Evolutionary conservation across 2,329 filamentous ascomycete genomes (phyloP).

Genomic region (Fusarium sp.): DNA sequence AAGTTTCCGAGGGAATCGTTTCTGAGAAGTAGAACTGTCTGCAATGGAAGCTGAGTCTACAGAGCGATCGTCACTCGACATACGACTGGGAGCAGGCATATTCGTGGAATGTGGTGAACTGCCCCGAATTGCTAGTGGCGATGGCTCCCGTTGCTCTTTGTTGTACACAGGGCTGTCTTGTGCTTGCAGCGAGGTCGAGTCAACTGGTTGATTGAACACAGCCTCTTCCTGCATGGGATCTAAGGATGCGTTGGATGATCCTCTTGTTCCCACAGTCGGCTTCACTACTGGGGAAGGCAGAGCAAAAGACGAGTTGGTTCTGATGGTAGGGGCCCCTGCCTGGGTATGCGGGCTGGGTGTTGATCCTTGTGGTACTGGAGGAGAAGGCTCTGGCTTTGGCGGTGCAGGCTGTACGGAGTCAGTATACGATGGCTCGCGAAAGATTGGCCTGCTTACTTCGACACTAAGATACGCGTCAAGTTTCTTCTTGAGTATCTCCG

Average conservation of each 20-base stretch:
- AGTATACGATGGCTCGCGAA: neutral
- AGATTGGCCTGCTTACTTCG: conserved; percentile 43
- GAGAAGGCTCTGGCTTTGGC: conserved; percentile 16
- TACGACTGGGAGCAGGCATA: conserved; percentile 42
- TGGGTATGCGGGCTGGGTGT: conserved; percentile 19
- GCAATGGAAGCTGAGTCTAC: conserved; percentile 46
- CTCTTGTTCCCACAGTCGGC: conserved; percentile 4
- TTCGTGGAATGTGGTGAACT: conserved; percentile 38
- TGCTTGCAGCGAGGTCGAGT: conserved; percentile 42
- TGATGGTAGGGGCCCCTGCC: conserved; percentile 10
- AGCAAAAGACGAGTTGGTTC: conserved; percentile 19
- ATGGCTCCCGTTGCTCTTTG: conserved; percentile 32
- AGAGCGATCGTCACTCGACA: conserved; percentile 51
- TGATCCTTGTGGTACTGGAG: conserved; percentile 4
- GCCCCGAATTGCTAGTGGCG: conserved; percentile 40
- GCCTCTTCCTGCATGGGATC: conserved; percentile 50
- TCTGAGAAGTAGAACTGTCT: conserved; percentile 44
- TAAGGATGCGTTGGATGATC: conserved; percentile 22
- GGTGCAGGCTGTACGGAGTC: conserved; percentile 28
- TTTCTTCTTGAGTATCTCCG: conserved; percentile 86
- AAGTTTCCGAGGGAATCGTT: conserved; percentile 55
- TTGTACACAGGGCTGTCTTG: conserved; percentile 45
- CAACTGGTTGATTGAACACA: conserved; percentile 50
- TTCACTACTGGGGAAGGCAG: conserved; percentile 15
- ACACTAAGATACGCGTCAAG: conserved; percentile 68